Evolutionary conservation across 1,284 basidiomycete species (phyloP), one percentile per base, ranked within the genome.

Genomic region (Microbotryum violaceum): DNA sequence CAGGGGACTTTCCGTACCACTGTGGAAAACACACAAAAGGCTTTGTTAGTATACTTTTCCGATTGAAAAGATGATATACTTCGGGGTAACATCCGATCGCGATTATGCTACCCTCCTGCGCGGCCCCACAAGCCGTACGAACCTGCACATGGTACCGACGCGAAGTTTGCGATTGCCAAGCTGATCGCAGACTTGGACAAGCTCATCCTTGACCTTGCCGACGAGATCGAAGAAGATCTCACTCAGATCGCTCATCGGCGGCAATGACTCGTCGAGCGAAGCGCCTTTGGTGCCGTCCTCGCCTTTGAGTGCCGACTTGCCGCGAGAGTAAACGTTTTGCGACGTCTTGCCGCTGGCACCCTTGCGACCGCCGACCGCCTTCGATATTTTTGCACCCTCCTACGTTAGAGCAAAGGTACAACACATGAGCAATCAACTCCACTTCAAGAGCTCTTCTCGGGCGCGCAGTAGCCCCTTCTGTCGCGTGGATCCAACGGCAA

Each of bases 1-100:
- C 18, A 97, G 81, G 37, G 92, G 92, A 2, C 91, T 92, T 72
- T 97, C 93, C 3, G 92, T 97, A 23, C 92, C 92, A 55, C 91
- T 94, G 60, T 44, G 60, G 33, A 20, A 29, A 25, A 33, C 4
- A 16, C 4, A 21, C 33, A 2, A 31, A 16, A 4, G 42, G 54
- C 0, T 5, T 29, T 10, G 18, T 42, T 14, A 42, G 37, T 18
- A 1, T 10, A 42, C 37, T 33, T 21, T 9, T 33, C 21, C 29
- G 20, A 56, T 20, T 0, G 49, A 21, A 14, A 56, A 25, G n/a
- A 5, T 53, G 12, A 6, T 9, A 18, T 12, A 42, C 37, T 42
- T 18, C 1, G 37, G 16, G 16, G 16, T 14, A 42, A 12, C 12
- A 16, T 23, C 12, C 3, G 27, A 57, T 12, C n/a, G 12, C 25